Evolutionary conservation across 805 yeast genomes (phyloP), one percentile per base, ranked within the genome.

Genomic region (Wickerhamomyces chambardii): DNA sequence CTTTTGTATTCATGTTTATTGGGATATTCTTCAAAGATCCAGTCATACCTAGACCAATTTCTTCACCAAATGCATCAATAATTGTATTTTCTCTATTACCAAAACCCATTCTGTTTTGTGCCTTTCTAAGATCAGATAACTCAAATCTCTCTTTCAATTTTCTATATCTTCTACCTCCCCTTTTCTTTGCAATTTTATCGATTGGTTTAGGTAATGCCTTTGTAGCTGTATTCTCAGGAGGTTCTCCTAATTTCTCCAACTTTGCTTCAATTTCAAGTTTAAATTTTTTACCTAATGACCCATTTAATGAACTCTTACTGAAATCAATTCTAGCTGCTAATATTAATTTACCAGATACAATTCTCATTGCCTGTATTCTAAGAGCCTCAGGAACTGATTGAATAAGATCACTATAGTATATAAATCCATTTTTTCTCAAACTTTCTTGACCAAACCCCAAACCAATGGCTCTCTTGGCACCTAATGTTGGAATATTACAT

Each of bases 251-350:
- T 46, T 84, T 85, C 29, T 77, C 85, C 7, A 92, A 63, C 44
- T 80, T 81, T 4, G 61, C 59, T 16, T 61, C 50, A 3, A 92
- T 68, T 36, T 90, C 92, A 2, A 57, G 51, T 29, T 65, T 58
- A 73, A 82, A 80, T 38, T 66, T 64, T 3, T 29, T 19, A 1
- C 97, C 97, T 28, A 69, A 50, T 0, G 56, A 40, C 1, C 82
- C 84, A 38, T 68, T 68, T 0, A 55, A 46, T 15, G 60, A 48
- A 6, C 54, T 42, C 32, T 56, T 59, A 2, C 79, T 63, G 15
- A 71, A 59, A 50, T 90, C 98, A 4, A 90, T 65, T 40, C 97
- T 64, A 0, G 97, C 86, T 0, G 95, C 92, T 6, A 92, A 59
- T 0, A 84, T 68, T 1, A 85, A 62, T 50, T 89, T 90, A 0